Evolutionary conservation across 148 eudicot species (phyloP), one percentile per base, ranked within the genome.

Genomic region (Chenopodium berlandieri): DNA sequence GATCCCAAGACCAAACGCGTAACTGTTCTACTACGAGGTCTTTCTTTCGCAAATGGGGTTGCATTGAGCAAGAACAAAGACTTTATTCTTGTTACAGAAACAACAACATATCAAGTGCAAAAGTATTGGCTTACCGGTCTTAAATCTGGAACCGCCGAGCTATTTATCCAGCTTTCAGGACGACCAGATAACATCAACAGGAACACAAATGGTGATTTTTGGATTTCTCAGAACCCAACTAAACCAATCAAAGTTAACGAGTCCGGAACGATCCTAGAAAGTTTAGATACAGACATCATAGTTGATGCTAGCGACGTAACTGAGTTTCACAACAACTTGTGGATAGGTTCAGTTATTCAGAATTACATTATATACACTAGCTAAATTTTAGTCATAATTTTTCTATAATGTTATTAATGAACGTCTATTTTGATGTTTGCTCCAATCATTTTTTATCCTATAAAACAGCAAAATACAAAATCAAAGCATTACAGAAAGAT

Each of bases 51-150:
- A 2, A 71, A 34, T 25, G 88, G 85, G 0, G 75, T 71, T 1
- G 80, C 85, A 17, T 30, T 79, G 16, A 82, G 84, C 7, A 70
- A n/a, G 8, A 68, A 82, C 20, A 70, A 48, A 25, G 50, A 81
- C 0, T 85, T 47, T 13, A 8, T 85, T 9, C 74, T 82, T 1
- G 83, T 85, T 22, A 68, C 83, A 0, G 88, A 85, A 67, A 68
- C 75, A 4, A 69, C 64, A 0, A 23, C 56, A 1, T 9, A 25
- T 22, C 74, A 78, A 72, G 77, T 85, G 12, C 52, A 8, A 13
- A 79, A 30, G 69, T 85, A 56, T 37, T 85, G 88, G 88, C 67
- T 85, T 1, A 62, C 12, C 22, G 88, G 85, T 17, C 77, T 72
- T 1, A 62, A 34, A 25, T 70, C 64, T 0, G 70, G 71, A 30